Base-by-base conservation (phyloP, 495 filamentous ascomycete species). In the Penicillium salamii region DNA sequence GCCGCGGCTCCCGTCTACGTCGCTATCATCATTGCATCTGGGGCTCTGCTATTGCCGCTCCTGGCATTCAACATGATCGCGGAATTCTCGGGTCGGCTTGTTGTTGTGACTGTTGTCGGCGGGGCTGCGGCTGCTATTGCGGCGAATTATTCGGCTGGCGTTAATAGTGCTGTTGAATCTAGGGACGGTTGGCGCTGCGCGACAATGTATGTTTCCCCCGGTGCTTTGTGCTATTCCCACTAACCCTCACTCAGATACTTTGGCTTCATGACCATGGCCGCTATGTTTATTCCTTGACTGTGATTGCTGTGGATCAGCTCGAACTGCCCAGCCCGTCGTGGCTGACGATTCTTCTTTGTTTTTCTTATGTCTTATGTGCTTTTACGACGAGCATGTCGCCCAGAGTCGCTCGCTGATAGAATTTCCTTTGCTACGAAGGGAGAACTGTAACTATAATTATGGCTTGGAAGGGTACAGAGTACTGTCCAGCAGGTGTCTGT, bases 11-110 rank as follows among this genome's bases (percentile, higher is more conserved):
- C 69, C 2, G 65, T 69, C 17, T 71, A 68, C 52, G 69, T 66
- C 61, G 59, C 82, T 7, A 78, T 79, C 7, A 61, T 78, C 43
- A 77, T 80, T 19, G 66, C 81, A 12, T 77, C 80, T 0, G 72
- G 77, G 3, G 73, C 79, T 0, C 62, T 85, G 9, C 65, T 84
- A 6, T 57, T 84, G 7, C 83, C 82, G 0, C 73, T 88, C 14
- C 59, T 87, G 21, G 78, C 81, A 4, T 87, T 86, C 60, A 71
- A 61, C 46, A 67, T 71, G 60, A 68, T 75, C 12, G 46, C 65
- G 7, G 75, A 77, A 17, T 81, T 83, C 53, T 62, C 77, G 2
- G 78, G 77, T 14, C 72, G 81, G 23, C 64, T 84, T 39, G 74
- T 77, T 0, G 71, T 82, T 21, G 75, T 79, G 1, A 68, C 68